Conservation (phyloP, 495 filamentous ascomycete species). For the Annulohypoxylon moriforme region DNA sequence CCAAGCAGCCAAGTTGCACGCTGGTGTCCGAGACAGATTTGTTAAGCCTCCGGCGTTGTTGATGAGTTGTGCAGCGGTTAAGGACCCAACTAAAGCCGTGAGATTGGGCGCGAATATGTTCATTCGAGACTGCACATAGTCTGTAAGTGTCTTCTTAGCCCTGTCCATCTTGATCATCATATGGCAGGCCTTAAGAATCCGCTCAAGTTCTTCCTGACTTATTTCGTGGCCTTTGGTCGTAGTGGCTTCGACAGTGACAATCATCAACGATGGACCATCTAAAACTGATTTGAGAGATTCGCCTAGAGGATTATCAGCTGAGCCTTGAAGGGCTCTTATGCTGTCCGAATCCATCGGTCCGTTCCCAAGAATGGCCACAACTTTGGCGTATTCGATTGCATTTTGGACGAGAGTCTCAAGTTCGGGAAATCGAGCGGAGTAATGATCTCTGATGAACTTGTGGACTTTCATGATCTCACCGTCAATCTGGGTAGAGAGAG, state of each 20-base stretch:
- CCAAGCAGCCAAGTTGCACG: slow-evolving; percentile 90
- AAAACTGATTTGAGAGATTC: slow-evolving; percentile 80
- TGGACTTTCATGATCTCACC: slow-evolving; percentile 93
- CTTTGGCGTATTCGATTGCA: slow-evolving; percentile 94
- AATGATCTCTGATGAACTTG: slow-evolving; percentile 95
- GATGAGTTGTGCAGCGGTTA: slow-evolving; percentile 96
- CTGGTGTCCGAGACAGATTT: slow-evolving; percentile 88
- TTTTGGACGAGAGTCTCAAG: slow-evolving; percentile 94
- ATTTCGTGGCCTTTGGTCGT: slow-evolving; percentile 85
- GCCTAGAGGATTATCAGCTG: slow-evolving; percentile 80
- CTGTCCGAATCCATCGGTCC: slow-evolving; percentile 85
- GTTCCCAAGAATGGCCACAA: slow-evolving; percentile 92
- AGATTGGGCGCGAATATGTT: slow-evolving; percentile 94
- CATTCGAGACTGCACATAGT: slow-evolving; percentile 98
- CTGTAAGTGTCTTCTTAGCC: slow-evolving; percentile 87
- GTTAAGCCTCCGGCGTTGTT: slow-evolving; percentile 91
- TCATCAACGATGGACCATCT: slow-evolving; percentile 91
- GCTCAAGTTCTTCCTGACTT: slow-evolving; percentile 76
- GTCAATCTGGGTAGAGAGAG: slow-evolving; percentile 87
- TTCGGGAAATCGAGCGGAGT: slow-evolving; percentile 92
- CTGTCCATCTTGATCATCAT: slow-evolving; percentile 88
- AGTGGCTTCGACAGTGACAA: slow-evolving; percentile 94
- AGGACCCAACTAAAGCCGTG: slow-evolving; percentile 89
- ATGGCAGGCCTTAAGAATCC: slow-evolving; percentile 81
- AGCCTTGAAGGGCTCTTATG: slow-evolving; percentile 77